Evolutionary conservation across 331 rosid species (phyloP).

Genomic region (Phaseolus coccineus): DNA sequence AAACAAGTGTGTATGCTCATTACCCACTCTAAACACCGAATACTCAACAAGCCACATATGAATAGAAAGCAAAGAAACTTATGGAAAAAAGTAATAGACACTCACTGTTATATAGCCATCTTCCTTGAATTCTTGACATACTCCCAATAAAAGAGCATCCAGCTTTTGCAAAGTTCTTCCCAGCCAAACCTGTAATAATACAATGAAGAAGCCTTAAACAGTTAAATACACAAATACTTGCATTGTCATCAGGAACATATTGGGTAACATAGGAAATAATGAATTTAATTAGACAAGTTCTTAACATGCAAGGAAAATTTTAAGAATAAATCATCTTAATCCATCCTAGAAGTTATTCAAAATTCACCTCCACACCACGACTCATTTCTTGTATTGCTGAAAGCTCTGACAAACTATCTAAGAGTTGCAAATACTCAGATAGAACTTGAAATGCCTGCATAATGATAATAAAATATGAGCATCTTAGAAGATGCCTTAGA

Average conservation of each 20-base stretch:
- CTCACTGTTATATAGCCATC: constrained; percentile 88
- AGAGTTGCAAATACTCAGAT: constrained; percentile 92
- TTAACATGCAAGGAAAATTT: constrained; percentile 8
- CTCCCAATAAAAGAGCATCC: constrained; percentile 94
- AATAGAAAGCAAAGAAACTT: constrained; percentile 36
- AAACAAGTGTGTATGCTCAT: constrained; percentile 14
- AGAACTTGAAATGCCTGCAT: constrained; percentile 97
- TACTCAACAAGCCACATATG: constrained; percentile 27
- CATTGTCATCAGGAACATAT: constrained; percentile 33
- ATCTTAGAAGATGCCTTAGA: constrained; percentile 34
- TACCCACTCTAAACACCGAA: constrained; percentile 32
- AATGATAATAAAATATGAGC: constrained; percentile 40
- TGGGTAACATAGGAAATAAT: constrained; percentile 1
- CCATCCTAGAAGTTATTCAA: constrained; percentile 43
- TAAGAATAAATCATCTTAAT: constrained; percentile 40
- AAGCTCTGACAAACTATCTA: constrained; percentile 89
- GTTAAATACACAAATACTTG: constrained; percentile 33
- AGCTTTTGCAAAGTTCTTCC: constrained; percentile 90
- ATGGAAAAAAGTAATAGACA: constrained; percentile 40
- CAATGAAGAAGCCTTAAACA: constrained; percentile 28
- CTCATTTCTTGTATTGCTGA: constrained; percentile 96
- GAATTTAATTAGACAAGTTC: not conserved
- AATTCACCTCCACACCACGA: constrained; percentile 85
- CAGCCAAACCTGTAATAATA: constrained; percentile 75
- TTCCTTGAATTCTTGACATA: constrained; percentile 94